Conservation (phyloP, 176 grass and related monocot genomes). For the Typha latifolia region DNA sequence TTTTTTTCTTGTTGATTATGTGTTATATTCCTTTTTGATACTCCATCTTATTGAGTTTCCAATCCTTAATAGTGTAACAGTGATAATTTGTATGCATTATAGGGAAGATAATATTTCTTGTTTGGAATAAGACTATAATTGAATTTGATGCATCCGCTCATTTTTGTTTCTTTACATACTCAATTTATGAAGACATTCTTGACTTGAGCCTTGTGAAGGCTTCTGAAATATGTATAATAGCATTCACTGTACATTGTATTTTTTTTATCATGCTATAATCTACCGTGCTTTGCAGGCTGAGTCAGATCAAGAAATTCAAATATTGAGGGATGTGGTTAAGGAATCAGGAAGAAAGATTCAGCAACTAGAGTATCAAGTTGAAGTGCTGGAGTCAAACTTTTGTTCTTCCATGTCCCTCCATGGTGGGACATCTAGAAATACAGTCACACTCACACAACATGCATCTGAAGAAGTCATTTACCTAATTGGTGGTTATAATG, state of each 20-base stretch:
- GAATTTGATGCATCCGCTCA: no score
- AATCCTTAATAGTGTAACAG: not conserved
- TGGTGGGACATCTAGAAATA: conserved; percentile 6
- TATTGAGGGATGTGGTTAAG: conserved; percentile 39
- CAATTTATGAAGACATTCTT: no score
- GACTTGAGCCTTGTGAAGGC: no score
- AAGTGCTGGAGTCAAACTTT: conserved; percentile 39
- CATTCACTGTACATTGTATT: not conserved
- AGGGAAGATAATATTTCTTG: no score
- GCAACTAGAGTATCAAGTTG: conserved; percentile 38
- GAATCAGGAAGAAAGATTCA: conserved; percentile 42
- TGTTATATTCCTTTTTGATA: not conserved
- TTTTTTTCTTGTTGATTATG: not conserved
- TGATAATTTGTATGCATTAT: no score
- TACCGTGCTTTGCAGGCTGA: conserved; percentile 36
- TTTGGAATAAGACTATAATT: no score
- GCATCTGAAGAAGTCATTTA: conserved; percentile 23
- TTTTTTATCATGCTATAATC: not conserved
- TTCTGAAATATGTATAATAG: not conserved
- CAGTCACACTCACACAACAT: conserved; percentile 10
- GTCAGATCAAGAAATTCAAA: conserved; percentile 57
- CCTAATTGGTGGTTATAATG: conserved; percentile 64
- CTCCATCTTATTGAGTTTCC: not conserved
- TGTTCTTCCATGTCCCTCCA: conserved; percentile 26
- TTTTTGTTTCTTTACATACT: no score